phyloP scores from a whole-genome alignment of 768 basidiomycete genomes.

The Nidularia sp. region DNA sequence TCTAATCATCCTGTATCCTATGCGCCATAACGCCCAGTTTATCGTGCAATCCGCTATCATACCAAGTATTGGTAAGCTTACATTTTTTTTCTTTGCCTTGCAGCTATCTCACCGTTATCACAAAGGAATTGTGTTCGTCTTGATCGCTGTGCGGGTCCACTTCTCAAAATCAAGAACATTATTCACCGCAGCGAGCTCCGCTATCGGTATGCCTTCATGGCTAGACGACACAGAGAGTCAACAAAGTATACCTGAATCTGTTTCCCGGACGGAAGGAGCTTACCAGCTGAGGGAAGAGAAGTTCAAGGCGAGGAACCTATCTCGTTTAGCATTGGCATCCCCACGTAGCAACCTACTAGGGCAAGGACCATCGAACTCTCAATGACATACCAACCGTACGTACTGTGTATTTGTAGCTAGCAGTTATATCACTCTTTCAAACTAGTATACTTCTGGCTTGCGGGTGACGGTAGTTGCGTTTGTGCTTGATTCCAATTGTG shows the following conservation, averaged over 20 bases:
- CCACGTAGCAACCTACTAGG: not conserved
- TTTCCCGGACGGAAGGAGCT: not conserved
- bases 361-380: not conserved
- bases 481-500: no score
- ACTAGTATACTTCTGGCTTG: no score
- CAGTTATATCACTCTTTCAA: no score
- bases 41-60: constrained; percentile 19
- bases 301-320: not conserved
- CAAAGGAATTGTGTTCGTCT: constrained; percentile 23
- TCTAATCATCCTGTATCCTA: constrained; percentile 19
- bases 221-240: constrained; percentile 6
- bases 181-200: constrained; percentile 7
- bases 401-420: no score
- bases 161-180: constrained; percentile 13
- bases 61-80: constrained; percentile 21
- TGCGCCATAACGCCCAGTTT: constrained; percentile 16
- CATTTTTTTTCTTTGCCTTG: not conserved
- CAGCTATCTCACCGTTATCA: not conserved
- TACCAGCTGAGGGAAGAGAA: not conserved
- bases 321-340: not conserved
- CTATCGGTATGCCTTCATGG: constrained; percentile 12
- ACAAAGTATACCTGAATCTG: not conserved
- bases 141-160: constrained; percentile 22
- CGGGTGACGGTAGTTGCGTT: no score
- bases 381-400: not conserved